phyloP scores from a whole-genome alignment of 371 early-diverging fungal genomes.

The Lichtheimia ornata region DNA sequence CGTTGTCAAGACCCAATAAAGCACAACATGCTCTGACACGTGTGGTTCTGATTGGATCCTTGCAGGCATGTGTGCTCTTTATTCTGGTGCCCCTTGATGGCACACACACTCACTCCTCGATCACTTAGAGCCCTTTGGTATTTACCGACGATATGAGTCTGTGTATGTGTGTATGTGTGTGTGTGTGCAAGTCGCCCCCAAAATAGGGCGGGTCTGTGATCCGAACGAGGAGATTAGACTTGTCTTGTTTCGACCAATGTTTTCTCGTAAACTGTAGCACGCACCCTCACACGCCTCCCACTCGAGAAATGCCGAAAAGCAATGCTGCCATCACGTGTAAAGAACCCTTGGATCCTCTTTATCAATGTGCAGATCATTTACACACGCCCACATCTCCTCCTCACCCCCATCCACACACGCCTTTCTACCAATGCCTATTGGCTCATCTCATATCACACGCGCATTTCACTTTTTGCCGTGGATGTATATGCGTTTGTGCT shows the following conservation, averaged over 20 bases:
- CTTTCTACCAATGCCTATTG: too few species aligned
- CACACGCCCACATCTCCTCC: too few species aligned
- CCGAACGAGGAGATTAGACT: constrained; percentile 8
- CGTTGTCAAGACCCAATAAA: constrained; percentile 11
- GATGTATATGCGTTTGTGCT: too few species aligned
- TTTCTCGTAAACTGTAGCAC: constrained; percentile 1
- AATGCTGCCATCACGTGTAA: constrained; percentile 10
- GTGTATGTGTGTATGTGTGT: neutral
- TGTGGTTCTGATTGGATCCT: constrained; percentile 18
- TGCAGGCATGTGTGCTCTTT: neutral
- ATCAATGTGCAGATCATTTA: too few species aligned
- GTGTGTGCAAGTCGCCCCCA: neutral
- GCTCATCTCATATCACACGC: too few species aligned
- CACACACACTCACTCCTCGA: constrained; percentile 5
- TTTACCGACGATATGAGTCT: neutral
- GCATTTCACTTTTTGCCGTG: too few species aligned
- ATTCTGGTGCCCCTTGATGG: neutral
- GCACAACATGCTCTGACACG: constrained; percentile 10
- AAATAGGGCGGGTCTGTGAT: neutral
- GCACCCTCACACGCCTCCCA: constrained; percentile 9
- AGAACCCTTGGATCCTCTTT: too few species aligned
- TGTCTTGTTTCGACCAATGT: constrained; percentile 4
- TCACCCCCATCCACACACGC: too few species aligned
- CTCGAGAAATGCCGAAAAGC: neutral
- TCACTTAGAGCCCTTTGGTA: neutral